These are phyloP conservation scores for Neofusicoccum cordaticola DNA, from an alignment of 2,329 filamentous ascomycete genomes.

Conservation along the genomic window DNA sequence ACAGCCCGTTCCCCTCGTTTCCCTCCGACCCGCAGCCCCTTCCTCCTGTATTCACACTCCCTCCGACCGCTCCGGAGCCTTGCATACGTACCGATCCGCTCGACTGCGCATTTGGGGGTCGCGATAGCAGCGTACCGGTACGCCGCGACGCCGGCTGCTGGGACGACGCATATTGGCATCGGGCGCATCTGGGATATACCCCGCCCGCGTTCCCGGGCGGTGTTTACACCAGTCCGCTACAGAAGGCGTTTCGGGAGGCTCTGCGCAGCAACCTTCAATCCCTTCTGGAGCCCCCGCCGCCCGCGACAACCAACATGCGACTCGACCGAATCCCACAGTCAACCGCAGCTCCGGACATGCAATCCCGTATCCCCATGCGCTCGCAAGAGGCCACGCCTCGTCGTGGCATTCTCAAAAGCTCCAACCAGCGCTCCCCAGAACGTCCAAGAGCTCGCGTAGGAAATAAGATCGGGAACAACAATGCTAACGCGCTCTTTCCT, in stretches of 20 bases:
- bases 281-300: background rate
- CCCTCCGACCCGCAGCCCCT: constrained; percentile 35
- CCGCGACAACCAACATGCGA: background rate
- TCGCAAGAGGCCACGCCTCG: background rate
- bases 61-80: constrained; percentile 29
- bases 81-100: background rate
- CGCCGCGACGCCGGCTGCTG: constrained; percentile 16
- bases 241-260: constrained; percentile 28
- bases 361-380: constrained; percentile 33
- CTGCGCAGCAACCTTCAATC: constrained; percentile 21
- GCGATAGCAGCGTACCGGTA: constrained; percentile 19
- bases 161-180: constrained; percentile 16
- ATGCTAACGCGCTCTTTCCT: background rate
- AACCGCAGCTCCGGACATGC: constrained; percentile 18
- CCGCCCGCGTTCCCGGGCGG: constrained; percentile 25
- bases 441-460: background rate
- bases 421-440: background rate
- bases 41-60: constrained; percentile 44
- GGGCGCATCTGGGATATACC: constrained; percentile 8
- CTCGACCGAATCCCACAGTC: constrained; percentile 5
- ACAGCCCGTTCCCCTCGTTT: constrained; percentile 32
- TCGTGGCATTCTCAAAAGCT: background rate
- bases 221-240: constrained; percentile 32
- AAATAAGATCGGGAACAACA: background rate
- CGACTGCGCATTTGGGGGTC: constrained; percentile 11